Conservation (phyloP, 1,284 basidiomycete genomes). For the Fistulina hepatica region DNA sequence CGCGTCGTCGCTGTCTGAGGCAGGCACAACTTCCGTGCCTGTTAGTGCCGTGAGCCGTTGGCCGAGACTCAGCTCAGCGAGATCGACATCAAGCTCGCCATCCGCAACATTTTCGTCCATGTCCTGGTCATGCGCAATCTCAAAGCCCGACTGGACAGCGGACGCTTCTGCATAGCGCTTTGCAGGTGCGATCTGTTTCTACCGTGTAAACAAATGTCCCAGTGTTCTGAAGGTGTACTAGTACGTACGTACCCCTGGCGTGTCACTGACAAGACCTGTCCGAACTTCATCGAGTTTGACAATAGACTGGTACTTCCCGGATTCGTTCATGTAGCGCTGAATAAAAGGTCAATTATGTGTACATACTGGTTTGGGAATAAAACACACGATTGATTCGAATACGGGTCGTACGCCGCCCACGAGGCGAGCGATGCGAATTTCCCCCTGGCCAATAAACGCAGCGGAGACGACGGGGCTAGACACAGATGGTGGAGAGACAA, state of each 20-base stretch:
- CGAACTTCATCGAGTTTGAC: constrained; percentile 40
- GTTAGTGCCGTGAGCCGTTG: constrained; percentile 72
- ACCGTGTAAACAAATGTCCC: background rate
- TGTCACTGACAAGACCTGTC: constrained; percentile 26
- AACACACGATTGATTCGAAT: constrained; percentile 57
- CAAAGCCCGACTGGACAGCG: constrained; percentile 49
- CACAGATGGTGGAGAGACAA: constrained; percentile 35
- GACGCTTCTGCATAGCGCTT: constrained; percentile 55
- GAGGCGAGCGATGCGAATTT: constrained; percentile 49
- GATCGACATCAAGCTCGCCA: constrained; percentile 68
- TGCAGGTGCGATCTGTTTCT: constrained; percentile 11
- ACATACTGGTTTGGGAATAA: constrained; percentile 3
- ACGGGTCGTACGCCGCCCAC: constrained; percentile 56
- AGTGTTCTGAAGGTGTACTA: background rate
- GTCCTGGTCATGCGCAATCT: constrained; percentile 48
- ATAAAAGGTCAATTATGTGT: constrained; percentile 5
- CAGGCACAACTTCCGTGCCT: constrained; percentile 30
- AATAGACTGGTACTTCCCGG: constrained; percentile 47
- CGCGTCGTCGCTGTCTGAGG: constrained; percentile 35
- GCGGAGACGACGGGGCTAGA: constrained; percentile 35
- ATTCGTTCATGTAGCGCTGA: constrained; percentile 45
- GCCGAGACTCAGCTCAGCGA: constrained; percentile 83
- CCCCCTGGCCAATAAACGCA: constrained; percentile 32
- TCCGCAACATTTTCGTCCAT: constrained; percentile 46
- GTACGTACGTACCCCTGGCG: constrained; percentile 19